These are phyloP conservation scores for Pyricularia pennisetigena DNA, from an alignment of 2,329 filamentous ascomycete species.

Conservation along the genomic window DNA sequence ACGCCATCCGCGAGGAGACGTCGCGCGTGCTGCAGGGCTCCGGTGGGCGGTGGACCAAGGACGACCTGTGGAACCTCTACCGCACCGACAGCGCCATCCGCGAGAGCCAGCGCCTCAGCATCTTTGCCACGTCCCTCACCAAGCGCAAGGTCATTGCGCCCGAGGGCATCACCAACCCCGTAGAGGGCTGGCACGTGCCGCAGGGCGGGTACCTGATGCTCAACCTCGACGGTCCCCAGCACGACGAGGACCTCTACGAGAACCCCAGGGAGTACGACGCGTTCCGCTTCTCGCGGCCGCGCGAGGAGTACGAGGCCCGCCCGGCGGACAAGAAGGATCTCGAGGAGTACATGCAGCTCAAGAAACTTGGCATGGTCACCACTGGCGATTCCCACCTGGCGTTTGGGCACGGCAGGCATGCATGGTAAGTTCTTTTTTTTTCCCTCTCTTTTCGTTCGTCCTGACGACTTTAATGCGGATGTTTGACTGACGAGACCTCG, in stretches of 20 bases:
- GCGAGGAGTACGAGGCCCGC: slow-evolving; percentile 26
- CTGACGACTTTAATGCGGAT: too few species aligned
- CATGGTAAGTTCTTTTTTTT: slow-evolving; percentile 22
- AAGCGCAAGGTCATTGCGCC: slow-evolving; percentile 33
- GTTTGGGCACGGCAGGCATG: slow-evolving; percentile 49
- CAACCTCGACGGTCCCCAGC: slow-evolving; percentile 33
- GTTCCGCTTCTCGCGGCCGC: slow-evolving; percentile 33
- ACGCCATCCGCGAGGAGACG: slow-evolving; percentile 33
- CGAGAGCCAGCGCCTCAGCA: slow-evolving; percentile 39
- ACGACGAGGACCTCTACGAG: slow-evolving; percentile 33
- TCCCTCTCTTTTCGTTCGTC: slow-evolving; percentile 2
- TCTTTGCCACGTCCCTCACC: slow-evolving; percentile 34
- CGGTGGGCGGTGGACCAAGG: slow-evolving; percentile 35
- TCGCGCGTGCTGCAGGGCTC: slow-evolving; percentile 20
- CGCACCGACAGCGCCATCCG: slow-evolving; percentile 41
- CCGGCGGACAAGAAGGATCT: slow-evolving; percentile 16
- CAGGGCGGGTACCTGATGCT: slow-evolving; percentile 31
- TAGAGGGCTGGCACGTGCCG: slow-evolving; percentile 34
- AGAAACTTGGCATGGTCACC: slow-evolving; percentile 40
- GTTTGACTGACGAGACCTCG: not conserved
- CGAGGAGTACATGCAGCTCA: slow-evolving; percentile 21
- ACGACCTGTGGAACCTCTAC: slow-evolving; percentile 28
- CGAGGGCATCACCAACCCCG: slow-evolving; percentile 24
- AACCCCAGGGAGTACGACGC: slow-evolving; percentile 34
- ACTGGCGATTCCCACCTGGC: slow-evolving; percentile 39